Conservation (phyloP, 192 early-diverging fungal genomes). For the Umbelopsis isabellina region DNA sequence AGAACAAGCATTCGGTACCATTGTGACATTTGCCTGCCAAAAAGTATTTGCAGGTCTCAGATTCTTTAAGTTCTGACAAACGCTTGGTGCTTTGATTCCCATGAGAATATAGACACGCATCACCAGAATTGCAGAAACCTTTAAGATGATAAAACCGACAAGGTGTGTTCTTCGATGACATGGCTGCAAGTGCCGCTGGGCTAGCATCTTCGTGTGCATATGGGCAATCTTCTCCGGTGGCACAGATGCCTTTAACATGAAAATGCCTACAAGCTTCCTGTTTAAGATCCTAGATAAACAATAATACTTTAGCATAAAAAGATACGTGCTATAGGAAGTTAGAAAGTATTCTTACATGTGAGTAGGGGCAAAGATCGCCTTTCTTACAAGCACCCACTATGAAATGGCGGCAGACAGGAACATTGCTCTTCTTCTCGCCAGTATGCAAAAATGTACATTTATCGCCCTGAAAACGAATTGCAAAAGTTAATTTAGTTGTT, state of each 20-base stretch:
- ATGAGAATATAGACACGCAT: constrained; percentile 41
- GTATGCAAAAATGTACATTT: constrained; percentile 11
- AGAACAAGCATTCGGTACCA: constrained; percentile 37
- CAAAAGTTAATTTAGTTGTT: neutral
- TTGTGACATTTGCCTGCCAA: constrained; percentile 38
- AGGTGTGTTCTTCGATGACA: constrained; percentile 25
- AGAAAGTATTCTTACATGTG: neutral
- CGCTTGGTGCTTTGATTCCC: neutral
- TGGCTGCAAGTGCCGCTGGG: neutral
- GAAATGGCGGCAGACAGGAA: neutral
- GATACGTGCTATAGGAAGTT: neutral
- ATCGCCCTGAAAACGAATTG: neutral
- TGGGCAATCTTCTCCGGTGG: constrained; percentile 22
- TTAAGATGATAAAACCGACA: constrained; percentile 45
- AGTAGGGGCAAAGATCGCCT: constrained; percentile 10
- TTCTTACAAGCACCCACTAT: neutral
- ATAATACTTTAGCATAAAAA: neutral
- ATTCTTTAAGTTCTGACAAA: neutral
- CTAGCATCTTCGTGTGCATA: constrained; percentile 35
- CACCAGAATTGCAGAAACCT: constrained; percentile 40
- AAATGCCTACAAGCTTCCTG: constrained; percentile 39
- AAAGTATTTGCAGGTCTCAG: constrained; percentile 27
- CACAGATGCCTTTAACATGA: constrained; percentile 33
- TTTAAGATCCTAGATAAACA: constrained; percentile 25
- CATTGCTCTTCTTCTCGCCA: neutral